phyloP scores from a whole-genome alignment of 179 eudicot species.

The Silene coronaria region DNA sequence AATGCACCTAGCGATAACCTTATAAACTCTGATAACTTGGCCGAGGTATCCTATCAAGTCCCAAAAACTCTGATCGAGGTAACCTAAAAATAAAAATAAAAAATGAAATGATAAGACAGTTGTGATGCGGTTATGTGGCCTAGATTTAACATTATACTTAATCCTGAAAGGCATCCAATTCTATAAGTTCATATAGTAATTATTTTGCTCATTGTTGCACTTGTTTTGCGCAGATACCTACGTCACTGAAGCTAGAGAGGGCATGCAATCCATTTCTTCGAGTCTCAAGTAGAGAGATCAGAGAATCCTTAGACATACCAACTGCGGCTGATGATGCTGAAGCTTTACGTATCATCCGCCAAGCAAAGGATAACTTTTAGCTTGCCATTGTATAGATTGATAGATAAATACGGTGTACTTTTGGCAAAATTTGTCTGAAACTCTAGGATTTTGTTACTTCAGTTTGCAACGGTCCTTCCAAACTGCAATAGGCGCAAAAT shows the following conservation, averaged over 20 bases:
- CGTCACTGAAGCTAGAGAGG: constrained; percentile 62
- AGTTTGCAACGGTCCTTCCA: not conserved
- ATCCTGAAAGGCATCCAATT: not conserved
- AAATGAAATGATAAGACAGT: not conserved
- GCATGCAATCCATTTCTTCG: constrained; percentile 79
- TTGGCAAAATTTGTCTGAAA: not conserved
- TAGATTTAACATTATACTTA: no score
- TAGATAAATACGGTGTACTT: constrained; percentile 3
- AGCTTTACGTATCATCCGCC: constrained; percentile 65
- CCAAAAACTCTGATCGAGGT: no score
- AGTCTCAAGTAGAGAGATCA: constrained; percentile 59
- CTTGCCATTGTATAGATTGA: constrained; percentile 24
- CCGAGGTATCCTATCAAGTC: no score
- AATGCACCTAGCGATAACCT: no score
- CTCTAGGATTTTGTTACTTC: constrained; percentile 8
- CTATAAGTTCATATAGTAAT: not conserved
- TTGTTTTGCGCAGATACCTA: constrained; percentile 49
- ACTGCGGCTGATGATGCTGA: constrained; percentile 52
- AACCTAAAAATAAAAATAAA: no score
- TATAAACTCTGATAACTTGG: no score
- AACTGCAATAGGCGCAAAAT: constrained; percentile 5
- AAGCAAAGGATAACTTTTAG: constrained; percentile 81
- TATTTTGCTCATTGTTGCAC: not conserved
- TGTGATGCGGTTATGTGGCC: not conserved
- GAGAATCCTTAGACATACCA: constrained; percentile 52